Evolutionary conservation across 2,329 filamentous ascomycete species (phyloP).

Genomic region (Alternaria postmessia): DNA sequence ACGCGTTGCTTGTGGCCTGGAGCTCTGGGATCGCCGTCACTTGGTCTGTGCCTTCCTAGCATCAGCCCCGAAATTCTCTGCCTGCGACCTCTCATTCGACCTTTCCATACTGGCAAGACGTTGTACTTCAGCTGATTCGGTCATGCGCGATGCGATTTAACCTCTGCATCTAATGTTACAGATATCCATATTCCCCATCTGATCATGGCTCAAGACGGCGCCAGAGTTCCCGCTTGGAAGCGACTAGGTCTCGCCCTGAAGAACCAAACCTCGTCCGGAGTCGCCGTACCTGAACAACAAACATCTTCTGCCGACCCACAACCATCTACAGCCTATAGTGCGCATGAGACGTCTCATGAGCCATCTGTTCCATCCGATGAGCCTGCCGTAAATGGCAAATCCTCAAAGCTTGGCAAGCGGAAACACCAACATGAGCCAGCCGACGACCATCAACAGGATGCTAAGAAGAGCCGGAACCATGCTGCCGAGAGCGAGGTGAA

Average conservation of each 20-base stretch:
- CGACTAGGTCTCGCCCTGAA: slow-evolving; percentile 68
- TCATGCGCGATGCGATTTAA: slow-evolving; percentile 41
- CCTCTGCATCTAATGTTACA: slow-evolving; percentile 30
- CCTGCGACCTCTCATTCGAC: slow-evolving; percentile 45
- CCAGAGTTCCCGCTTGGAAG: slow-evolving; percentile 64
- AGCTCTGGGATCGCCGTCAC: slow-evolving; percentile 37
- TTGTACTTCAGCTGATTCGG: slow-evolving; percentile 46
- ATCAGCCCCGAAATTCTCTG: slow-evolving; percentile 46
- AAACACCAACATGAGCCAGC: slow-evolving; percentile 42
- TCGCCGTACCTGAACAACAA: slow-evolving; percentile 33
- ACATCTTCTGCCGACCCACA: slow-evolving; percentile 21
- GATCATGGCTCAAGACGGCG: slow-evolving; percentile 37
- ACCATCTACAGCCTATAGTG: slow-evolving; percentile 14
- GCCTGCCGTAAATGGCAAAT: slow-evolving; percentile 34
- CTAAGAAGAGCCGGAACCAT: slow-evolving; percentile 39
- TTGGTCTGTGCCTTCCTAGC: slow-evolving; percentile 27
- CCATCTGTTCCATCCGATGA: slow-evolving; percentile 22
- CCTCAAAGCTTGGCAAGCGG: slow-evolving; percentile 48
- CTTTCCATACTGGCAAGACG: slow-evolving; percentile 33
- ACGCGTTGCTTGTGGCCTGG: slow-evolving; percentile 49
- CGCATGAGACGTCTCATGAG: slow-evolving; percentile 13
- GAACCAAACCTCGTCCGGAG: slow-evolving; percentile 54
- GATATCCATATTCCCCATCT: slow-evolving; percentile 39
- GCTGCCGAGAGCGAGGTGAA: slow-evolving; percentile 9
- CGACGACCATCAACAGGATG: slow-evolving; percentile 31